These are phyloP conservation scores for Acorus calamus DNA, from an alignment of 106 monocot genomes.

Conservation along the genomic window DNA sequence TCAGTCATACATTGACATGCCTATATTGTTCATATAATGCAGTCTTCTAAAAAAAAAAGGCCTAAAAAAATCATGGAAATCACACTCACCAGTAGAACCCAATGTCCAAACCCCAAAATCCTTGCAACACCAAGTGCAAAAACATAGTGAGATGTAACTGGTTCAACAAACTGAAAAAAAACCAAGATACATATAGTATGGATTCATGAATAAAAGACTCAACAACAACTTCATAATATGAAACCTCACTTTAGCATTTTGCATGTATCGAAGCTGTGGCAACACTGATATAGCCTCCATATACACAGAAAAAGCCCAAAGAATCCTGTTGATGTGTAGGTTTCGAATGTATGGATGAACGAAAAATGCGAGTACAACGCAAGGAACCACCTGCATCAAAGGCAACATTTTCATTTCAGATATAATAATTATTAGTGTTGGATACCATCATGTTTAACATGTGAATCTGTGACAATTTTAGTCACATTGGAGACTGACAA, in stretches of 20 bases:
- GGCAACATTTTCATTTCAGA: not conserved
- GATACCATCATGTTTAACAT: not conserved
- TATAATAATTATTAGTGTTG: not conserved
- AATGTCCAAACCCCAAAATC: not conserved
- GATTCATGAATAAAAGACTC: not conserved
- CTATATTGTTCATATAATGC: no score
- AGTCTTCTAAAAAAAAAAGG: no score
- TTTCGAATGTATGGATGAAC: not conserved
- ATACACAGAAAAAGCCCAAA: not conserved
- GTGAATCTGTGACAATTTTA: not conserved
- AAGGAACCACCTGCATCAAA: not conserved
- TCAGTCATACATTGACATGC: no score
- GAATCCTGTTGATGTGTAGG: not conserved
- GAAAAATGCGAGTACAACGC: not conserved
- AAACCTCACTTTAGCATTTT: not conserved
- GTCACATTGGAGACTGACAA: not conserved
- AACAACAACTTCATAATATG: not conserved
- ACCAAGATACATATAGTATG: not conserved
- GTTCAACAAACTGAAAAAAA: not conserved
- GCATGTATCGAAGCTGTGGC: not conserved
- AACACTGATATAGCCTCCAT: not conserved
- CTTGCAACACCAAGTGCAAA: not conserved
- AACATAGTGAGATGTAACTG: not conserved
- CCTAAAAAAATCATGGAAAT: no score
- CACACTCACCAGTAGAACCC: not conserved